Percentiles rank a stretch among this genome's conserved stretches.
Conservation (phyloP, 179 eudicot genomes). For the Spinacia oleracea region DNA sequence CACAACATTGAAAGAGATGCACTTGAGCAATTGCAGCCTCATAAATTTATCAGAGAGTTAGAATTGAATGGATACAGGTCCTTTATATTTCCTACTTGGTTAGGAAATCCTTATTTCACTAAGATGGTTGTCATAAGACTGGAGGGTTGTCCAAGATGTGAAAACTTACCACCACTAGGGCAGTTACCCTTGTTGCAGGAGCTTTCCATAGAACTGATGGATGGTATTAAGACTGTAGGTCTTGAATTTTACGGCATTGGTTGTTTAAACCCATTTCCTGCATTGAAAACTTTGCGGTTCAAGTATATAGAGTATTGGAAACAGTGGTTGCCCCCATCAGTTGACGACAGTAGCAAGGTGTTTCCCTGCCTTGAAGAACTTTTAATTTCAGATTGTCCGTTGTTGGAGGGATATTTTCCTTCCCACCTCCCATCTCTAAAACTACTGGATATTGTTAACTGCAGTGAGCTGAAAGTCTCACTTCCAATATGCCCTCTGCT, state of each 20-base stretch:
- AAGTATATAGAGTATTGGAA: neutral
- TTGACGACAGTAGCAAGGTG: neutral
- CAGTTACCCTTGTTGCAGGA: neutral
- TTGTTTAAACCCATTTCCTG: neutral
- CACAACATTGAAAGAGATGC: neutral
- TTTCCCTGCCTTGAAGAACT: neutral
- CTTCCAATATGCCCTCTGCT: too few relatives aligned
- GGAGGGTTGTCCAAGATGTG: neutral
- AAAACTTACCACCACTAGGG: neutral
- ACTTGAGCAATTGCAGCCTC: too few relatives aligned
- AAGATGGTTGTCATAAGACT: neutral
- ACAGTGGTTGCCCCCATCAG: neutral
- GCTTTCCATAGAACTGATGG: neutral
- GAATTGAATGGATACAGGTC: neutral
- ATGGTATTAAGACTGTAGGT: neutral
- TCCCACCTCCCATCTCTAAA: neutral
- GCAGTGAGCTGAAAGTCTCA: neutral
- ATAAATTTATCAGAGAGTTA: too few relatives aligned
- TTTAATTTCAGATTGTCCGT: neutral
- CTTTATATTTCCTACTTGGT: neutral
- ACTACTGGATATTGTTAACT: neutral
- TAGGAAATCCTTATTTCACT: neutral
- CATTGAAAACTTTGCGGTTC: neutral
- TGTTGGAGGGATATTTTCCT: neutral
- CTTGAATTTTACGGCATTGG: conserved; percentile 2